Percentiles rank a stretch among this genome's conserved stretches.
Evolutionary conservation across 2,329 filamentous ascomycete species (phyloP).

Genomic region (Ophiosphaerella korrae): DNA sequence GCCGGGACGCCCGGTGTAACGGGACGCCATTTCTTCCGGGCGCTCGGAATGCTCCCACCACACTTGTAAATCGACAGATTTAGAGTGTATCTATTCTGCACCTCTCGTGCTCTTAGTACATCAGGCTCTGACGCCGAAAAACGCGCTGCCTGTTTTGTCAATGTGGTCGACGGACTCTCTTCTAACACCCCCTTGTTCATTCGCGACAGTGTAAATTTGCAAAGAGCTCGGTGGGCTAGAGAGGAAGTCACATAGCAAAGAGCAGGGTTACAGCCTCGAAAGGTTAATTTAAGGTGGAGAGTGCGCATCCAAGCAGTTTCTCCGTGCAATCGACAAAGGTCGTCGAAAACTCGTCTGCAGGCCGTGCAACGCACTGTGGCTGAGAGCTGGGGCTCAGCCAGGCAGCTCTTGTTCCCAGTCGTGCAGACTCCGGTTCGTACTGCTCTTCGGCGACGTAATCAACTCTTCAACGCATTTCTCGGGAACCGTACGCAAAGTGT

Average conservation of each 20-base stretch:
- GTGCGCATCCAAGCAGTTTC: constrained; percentile 11
- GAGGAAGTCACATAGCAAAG: constrained; percentile 9
- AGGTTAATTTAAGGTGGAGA: constrained; percentile 9
- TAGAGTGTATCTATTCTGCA: background rate
- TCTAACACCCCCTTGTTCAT: constrained; percentile 11
- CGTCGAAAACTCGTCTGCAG: no score
- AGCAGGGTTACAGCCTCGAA: constrained; percentile 6
- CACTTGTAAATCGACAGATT: background rate
- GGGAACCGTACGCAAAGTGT: no score
- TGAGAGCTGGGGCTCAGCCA: background rate
- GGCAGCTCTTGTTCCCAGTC: background rate
- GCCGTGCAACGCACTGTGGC: background rate
- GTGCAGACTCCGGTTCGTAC: no score
- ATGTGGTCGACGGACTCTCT: constrained; percentile 5
- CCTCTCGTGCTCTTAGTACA: background rate
- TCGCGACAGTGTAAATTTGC: constrained; percentile 3
- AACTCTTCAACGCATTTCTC: no score
- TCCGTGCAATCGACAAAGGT: constrained; percentile 8
- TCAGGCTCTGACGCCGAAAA: background rate
- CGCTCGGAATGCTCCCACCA: background rate
- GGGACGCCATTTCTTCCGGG: constrained; percentile 1
- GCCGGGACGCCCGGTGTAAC: background rate
- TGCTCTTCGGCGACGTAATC: no score
- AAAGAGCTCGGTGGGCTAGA: constrained; percentile 3
- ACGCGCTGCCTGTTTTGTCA: constrained; percentile 1